Base-by-base conservation (phyloP, 2,329 filamentous ascomycete species). In the Raffaelea ambrosiae region DNA sequence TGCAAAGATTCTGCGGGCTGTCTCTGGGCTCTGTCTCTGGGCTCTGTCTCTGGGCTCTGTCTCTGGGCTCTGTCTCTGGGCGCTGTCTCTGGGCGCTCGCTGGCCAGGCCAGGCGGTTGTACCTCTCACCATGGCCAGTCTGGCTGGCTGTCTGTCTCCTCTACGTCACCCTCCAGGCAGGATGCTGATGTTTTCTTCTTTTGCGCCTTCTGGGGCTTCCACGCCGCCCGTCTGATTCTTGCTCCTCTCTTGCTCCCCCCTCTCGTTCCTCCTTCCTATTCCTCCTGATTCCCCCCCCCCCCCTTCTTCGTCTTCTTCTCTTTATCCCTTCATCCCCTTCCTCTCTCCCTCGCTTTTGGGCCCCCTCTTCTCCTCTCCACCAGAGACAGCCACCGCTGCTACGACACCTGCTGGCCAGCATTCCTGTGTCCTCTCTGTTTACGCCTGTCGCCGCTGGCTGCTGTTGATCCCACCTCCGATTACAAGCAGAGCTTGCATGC, bases 1-100 rank as follows among this genome's bases (percentile, higher is more conserved):
- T 44, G 43, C 42, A 29, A 48, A 29, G 26, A 29, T 29, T 7
- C 26, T 29, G 26, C 26, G n/a, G n/a, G n/a, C 31, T 41, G 48
- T 18, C n/a, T n/a, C n/a, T n/a, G n/a, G n/a, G n/a, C n/a, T n/a
- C n/a, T n/a, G n/a, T n/a, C n/a, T n/a, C n/a, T n/a, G n/a, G n/a
- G n/a, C n/a, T n/a, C n/a, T n/a, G n/a, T n/a, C n/a, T n/a, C n/a
- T n/a, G n/a, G n/a, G n/a, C n/a, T n/a, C n/a, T n/a, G n/a, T n/a
- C n/a, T n/a, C n/a, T n/a, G n/a, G n/a, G n/a, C n/a, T n/a, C n/a
- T n/a, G n/a, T n/a, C n/a, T n/a, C n/a, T n/a, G n/a, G n/a, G n/a
- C n/a, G n/a, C n/a, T n/a, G n/a, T n/a, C n/a, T n/a, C n/a, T n/a
- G n/a, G n/a, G n/a, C n/a, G n/a, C n/a, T n/a, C n/a, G n/a, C n/a